Evolutionary conservation across 371 early-diverging fungal genomes (phyloP), one percentile per base, ranked within the genome.

Genomic region (Mortierella sp.): DNA sequence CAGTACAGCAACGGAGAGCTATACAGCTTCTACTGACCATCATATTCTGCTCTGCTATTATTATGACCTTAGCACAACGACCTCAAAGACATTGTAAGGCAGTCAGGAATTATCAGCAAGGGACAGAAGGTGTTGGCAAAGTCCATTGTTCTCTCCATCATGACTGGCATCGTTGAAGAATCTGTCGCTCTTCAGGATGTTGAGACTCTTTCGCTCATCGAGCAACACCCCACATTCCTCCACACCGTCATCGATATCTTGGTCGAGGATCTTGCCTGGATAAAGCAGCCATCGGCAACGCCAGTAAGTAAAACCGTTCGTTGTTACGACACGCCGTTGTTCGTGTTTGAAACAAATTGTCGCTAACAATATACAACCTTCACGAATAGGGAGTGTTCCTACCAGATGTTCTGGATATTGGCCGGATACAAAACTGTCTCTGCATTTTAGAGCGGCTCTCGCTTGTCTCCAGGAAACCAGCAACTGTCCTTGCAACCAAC

Each of bases 51-150:
- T 34, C 61, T 44, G 9, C 0, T 53, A 2, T 8, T n/a, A 21
- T 37, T 46, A 43, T 19, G 31, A 55, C 48, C 53, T 19, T 74
- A 86, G 79, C 76, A 71, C 76, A 81, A 79, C 40, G 79, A 81
- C 31, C 70, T 81, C 73, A 86, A 82, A 34, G 86, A 81, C 31
- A n/a, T 79, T 4, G 77, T 64, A 1, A 74, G 75, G 9, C 77
- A 77, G 55, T 76, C 86, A 46, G 86, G 86, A 2, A 74, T 86
- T 9, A 73, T 86, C 34, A 72, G 48, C 19, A 81, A 77, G 28
- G 86, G 86, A 8, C 86, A 86, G 51, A 81, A 81, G 69, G 78
- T 82, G 69, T 54, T 81, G 72, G 61, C 69, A 51, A 79, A 76
- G 11, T 86, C 86, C 21, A 74, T 86, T 34, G 16, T 72, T 13